Evolutionary conservation across 1,284 basidiomycete species (phyloP), one percentile per base, ranked within the genome.

Genomic region (Farysia itapuensis): DNA sequence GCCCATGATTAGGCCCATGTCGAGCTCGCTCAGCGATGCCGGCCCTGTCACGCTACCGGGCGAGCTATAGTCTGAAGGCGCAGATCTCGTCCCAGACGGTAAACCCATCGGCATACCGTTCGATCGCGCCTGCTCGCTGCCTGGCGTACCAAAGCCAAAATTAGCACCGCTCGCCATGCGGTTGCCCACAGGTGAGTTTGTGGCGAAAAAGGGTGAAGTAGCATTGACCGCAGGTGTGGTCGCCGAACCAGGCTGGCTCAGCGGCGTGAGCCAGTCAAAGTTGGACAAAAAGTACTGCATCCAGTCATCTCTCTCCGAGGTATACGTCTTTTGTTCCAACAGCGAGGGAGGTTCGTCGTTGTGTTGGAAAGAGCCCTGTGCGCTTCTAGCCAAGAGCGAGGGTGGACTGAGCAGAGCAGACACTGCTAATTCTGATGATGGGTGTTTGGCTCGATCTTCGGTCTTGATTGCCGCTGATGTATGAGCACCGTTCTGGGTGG

Each of bases 281-380:
- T 52, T 53, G 31, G 51, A 56, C 20, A 61, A 30, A 25, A 56
- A 61, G 43, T 61, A 53, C 26, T 56, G 47, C 58, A 61, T 61
- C 58, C 58, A 61, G 39, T 61, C 58, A 30, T 60, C 57, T 21
- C 57, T 48, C 13, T 52, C 56, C 35, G 43, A 31, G 5, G 45
- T 45, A 22, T 38, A 48, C 32, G 34, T 39, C 26, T 33, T 43
- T 24, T 26, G 15, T 29, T 28, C n/a, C 34, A 23, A 11, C 34
- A 15, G 20, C 11, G 20, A 22, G 8, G 34, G 34, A 8, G 31
- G 31, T 16, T 11, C 18, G 8, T 19, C 31, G 19, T 35, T 11
- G 18, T 8, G 34, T n/a, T n/a, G n/a, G n/a, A n/a, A n/a, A n/a
- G n/a, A n/a, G 9, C 26, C 26, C 9, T 11, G 9, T n/a, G 26